phyloP scores from a whole-genome alignment of 2,329 filamentous ascomycete genomes.

The Aspergillus ibericus region DNA sequence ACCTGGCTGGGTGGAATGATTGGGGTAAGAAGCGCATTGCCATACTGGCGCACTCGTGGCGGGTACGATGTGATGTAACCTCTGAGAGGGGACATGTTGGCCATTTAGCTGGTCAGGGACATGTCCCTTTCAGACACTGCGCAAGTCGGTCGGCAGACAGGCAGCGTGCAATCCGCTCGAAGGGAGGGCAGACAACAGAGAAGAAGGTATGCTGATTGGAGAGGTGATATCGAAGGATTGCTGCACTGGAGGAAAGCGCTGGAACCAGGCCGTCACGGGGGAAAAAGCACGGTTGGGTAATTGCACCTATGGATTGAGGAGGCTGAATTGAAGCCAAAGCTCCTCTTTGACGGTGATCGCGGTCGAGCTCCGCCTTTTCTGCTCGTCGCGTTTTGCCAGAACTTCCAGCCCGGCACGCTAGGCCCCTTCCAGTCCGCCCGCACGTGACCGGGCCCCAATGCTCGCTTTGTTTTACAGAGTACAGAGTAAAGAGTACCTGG shows the following conservation, averaged over 20 bases:
- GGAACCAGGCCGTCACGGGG: not conserved
- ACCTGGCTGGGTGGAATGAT: slow-evolving; percentile 70
- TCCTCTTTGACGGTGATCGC: slow-evolving; percentile 23
- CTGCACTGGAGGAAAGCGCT: not conserved
- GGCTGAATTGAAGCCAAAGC: slow-evolving; percentile 13
- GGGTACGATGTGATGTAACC: slow-evolving; percentile 90
- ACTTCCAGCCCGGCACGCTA: slow-evolving; percentile 24
- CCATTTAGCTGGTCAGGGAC: slow-evolving; percentile 33
- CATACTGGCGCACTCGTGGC: slow-evolving; percentile 83
- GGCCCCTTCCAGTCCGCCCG: slow-evolving; percentile 19
- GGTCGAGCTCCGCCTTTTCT: slow-evolving; percentile 25
- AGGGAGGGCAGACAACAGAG: slow-evolving; percentile 16
- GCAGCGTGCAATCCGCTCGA: slow-evolving; percentile 13
- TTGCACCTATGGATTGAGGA: slow-evolving; percentile 4
- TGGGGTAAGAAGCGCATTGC: slow-evolving; percentile 86
- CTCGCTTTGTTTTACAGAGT: too few species aligned
- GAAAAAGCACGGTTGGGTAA: not conserved
- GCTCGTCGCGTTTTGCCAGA: slow-evolving; percentile 33
- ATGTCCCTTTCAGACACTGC: slow-evolving; percentile 35
- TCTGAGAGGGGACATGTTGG: slow-evolving; percentile 65
- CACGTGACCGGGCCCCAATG: slow-evolving; percentile 26
- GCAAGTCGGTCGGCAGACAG: slow-evolving; percentile 19
- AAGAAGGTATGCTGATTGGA: not conserved
- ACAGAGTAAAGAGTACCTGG: too few species aligned
- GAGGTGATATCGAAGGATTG: not conserved